Evolutionary conservation across 768 basidiomycete species (phyloP).

Genomic region (Kwoniella sp.): DNA sequence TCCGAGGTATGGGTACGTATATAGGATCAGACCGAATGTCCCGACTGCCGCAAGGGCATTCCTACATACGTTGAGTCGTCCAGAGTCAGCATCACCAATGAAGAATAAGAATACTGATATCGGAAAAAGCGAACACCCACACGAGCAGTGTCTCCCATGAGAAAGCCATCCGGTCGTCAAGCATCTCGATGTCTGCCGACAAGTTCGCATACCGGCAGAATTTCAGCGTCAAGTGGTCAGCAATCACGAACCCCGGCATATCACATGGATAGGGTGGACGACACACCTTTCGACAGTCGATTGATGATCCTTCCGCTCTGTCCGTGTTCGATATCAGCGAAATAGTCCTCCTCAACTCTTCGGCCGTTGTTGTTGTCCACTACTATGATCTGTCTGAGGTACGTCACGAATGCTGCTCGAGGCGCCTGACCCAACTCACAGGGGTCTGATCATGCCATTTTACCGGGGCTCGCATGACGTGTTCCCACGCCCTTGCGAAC

Average conservation of each 20-base stretch:
- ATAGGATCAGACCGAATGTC: slow-evolving; percentile 42
- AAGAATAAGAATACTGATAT: too few species aligned
- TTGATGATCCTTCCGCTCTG: slow-evolving; percentile 47
- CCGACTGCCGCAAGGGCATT: slow-evolving; percentile 33
- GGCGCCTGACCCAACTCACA: slow-evolving; percentile 22
- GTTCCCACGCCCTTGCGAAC: slow-evolving; percentile 64
- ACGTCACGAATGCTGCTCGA: too few species aligned
- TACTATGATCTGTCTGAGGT: too few species aligned
- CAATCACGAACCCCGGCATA: too few species aligned
- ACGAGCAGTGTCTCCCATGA: slow-evolving; percentile 22
- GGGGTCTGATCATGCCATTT: slow-evolving; percentile 73
- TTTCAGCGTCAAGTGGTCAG: neutral
- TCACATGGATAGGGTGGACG: too few species aligned
- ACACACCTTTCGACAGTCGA: slow-evolving; percentile 39
- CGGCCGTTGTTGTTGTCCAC: too few species aligned
- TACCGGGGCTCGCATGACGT: slow-evolving; percentile 65
- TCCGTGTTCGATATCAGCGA: neutral
- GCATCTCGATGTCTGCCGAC: slow-evolving; percentile 48
- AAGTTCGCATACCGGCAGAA: neutral
- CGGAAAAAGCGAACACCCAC: slow-evolving; percentile 15
- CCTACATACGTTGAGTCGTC: neutral
- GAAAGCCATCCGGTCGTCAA: slow-evolving; percentile 52
- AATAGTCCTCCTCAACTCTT: neutral
- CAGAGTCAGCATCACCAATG: too few species aligned
- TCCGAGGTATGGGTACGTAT: slow-evolving; percentile 41